phyloP scores from a whole-genome alignment of 2,329 filamentous ascomycete species.

The Trichoderma sp. region DNA sequence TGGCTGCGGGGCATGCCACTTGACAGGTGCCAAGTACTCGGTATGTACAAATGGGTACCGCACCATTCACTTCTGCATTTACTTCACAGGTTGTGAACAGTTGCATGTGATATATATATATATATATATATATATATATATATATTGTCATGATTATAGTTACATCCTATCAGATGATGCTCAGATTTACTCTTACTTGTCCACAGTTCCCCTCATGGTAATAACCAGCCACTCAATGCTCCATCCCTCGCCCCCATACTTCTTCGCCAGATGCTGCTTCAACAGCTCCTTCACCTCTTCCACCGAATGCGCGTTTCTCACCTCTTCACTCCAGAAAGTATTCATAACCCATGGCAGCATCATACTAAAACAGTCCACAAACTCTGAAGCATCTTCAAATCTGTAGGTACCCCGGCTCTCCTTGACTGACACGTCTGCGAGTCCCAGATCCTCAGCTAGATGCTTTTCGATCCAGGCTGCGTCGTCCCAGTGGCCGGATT shows the following conservation, averaged over 20 bases:
- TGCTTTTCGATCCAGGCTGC: slow-evolving; percentile 39
- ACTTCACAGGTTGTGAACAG: neutral
- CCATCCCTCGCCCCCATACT: slow-evolving; percentile 35
- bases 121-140: no score
- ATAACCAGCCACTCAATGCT: slow-evolving; percentile 28
- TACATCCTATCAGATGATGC: neutral
- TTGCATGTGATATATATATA: no score
- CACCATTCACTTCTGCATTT: neutral
- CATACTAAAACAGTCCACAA: slow-evolving; percentile 34
- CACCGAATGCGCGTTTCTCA: slow-evolving; percentile 33
- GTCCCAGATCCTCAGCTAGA: slow-evolving; percentile 33
- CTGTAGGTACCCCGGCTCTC: slow-evolving; percentile 30
- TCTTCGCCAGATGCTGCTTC: slow-evolving; percentile 39
- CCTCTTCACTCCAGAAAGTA: slow-evolving; percentile 42
- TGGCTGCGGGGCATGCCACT: neutral
- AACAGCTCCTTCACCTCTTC: slow-evolving; percentile 40
- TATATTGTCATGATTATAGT: neutral
- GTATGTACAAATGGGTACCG: neutral
- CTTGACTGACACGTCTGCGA: slow-evolving; percentile 40
- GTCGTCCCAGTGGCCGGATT: slow-evolving; percentile 41
- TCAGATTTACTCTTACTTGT: slow-evolving; percentile 8
- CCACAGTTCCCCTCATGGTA: slow-evolving; percentile 28
- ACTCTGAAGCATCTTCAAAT: slow-evolving; percentile 38
- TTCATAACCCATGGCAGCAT: slow-evolving; percentile 42
- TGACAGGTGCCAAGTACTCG: neutral